Base-by-base conservation (phyloP, 2,329 filamentous ascomycete genomes). In the Diplodia seriata region DNA sequence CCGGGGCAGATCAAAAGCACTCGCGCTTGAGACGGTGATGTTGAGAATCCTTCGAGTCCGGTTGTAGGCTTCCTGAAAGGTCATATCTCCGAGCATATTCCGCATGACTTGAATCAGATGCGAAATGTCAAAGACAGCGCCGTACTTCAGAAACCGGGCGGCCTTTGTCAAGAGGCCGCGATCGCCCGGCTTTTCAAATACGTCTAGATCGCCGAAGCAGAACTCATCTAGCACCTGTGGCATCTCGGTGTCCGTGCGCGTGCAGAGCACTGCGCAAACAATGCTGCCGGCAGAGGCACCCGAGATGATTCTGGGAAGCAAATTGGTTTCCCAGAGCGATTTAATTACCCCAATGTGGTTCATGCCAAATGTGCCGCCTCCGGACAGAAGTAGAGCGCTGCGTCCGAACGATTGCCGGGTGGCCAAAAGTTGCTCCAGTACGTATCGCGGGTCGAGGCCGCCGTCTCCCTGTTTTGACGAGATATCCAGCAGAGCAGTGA, bases 11-110 rank as follows among this genome's bases (percentile, higher is more conserved):
- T 97, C 94, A 77, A 96, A 95, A 66, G 94, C 86, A 18, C 91
- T 92, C 1, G 92, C 91, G 2, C 91, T 93, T 0, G 94, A 97
- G 7, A 98, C 94, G 68, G 92, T 94, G 47, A 98, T 97, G 77
- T 97, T 98, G 74, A 97, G 87, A 70, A 97, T 94, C 68, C 93
- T 87, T 33, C 93, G 87, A 0, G 94, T 97, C n/a, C 93, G 90
- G 76, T 97, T 97, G 81, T 97, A 97, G 0, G 93, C 93, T 79
- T 98, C 94, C 75, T 94, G 92, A 73, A 98, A 98, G 0, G 94
- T 98, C 73, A 97, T 90, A 73, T 97, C 92, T 47, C 93, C 93
- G 8, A 97, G 85, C 74, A 95, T 82, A 38, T 85, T 84, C 66
- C 88, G 87, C 92, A 98, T 95, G 6, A 97, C 93, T 56, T 90